Evolutionary conservation across 805 yeast species (phyloP).

Genomic region (Candida schatavii): DNA sequence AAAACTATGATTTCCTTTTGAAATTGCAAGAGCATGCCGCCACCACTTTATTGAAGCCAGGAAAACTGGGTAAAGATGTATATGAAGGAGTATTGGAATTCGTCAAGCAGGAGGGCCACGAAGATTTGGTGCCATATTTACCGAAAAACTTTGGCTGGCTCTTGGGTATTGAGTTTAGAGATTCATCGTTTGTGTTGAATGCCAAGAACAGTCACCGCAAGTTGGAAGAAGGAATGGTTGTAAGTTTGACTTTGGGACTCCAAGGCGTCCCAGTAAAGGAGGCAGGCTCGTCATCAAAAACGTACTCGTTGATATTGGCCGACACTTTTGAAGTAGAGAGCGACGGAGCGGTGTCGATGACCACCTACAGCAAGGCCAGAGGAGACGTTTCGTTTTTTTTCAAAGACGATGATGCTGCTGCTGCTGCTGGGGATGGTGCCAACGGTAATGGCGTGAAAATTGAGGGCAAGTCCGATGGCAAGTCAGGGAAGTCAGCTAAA

Average conservation of each 20-base stretch:
- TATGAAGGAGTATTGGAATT: constrained; percentile 62
- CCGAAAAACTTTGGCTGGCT: constrained; percentile 84
- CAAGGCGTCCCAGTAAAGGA: constrained; percentile 52
- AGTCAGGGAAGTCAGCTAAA: constrained; percentile 11
- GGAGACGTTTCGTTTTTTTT: constrained; percentile 81
- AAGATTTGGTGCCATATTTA: constrained; percentile 62
- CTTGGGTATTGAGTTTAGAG: constrained; percentile 87
- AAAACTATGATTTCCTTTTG: constrained; percentile 73
- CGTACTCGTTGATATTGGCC: constrained; percentile 71
- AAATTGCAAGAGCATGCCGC: constrained; percentile 67
- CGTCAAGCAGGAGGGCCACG: constrained; percentile 53
- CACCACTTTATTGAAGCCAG: constrained; percentile 55
- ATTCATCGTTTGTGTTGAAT: constrained; percentile 69
- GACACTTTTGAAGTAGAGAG: constrained; percentile 73
- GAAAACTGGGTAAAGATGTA: constrained; percentile 62
- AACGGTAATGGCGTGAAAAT: too few species aligned
- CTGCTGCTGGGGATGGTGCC: too few species aligned
- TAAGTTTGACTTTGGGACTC: constrained; percentile 77
- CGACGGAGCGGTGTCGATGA: constrained; percentile 57
- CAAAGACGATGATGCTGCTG: constrained; percentile 59
- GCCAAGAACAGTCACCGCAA: constrained; percentile 67
- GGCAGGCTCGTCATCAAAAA: constrained; percentile 45
- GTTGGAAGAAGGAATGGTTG: constrained; percentile 68
- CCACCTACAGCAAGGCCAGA: constrained; percentile 69
- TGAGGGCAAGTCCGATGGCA: constrained; percentile 7